These are phyloP conservation scores for Haplographium delicatum DNA, from an alignment of 495 filamentous ascomycete genomes.

Conservation along the genomic window DNA sequence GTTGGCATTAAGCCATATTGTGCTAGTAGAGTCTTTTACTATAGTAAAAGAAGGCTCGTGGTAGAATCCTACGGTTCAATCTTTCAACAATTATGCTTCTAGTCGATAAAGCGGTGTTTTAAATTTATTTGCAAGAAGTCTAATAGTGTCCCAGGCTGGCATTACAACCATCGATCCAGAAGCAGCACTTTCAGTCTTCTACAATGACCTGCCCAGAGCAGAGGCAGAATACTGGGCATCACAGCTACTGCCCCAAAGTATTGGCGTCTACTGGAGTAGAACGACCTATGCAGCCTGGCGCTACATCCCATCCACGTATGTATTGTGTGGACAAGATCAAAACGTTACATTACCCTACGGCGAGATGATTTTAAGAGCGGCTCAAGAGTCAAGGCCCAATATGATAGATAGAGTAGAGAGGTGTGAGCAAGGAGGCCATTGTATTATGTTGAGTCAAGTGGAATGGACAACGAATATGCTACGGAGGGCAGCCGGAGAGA, in stretches of 20 bases:
- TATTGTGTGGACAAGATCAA: conserved; percentile 28
- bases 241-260: conserved; percentile 27
- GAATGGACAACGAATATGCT: conserved; percentile 24
- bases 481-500: conserved; percentile 21
- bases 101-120: neutral
- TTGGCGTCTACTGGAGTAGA: conserved; percentile 27
- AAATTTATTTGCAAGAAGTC: too few species aligned
- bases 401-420: conserved; percentile 20
- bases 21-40: too few species aligned
- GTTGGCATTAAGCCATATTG: too few species aligned
- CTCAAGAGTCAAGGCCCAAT: conserved; percentile 12
- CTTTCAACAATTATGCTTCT: neutral
- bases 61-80: too few species aligned
- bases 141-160: conserved; percentile 17
- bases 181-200: conserved; percentile 20
- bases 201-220: conserved; percentile 25
- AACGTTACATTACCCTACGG: conserved; percentile 19
- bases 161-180: conserved; percentile 22
- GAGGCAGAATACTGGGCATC: conserved; percentile 28
- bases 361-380: conserved; percentile 23
- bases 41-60: conserved; percentile 24
- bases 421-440: conserved; percentile 16
- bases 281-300: conserved; percentile 30
- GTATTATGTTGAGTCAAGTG: conserved; percentile 20
- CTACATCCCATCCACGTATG: conserved; percentile 30